Percentiles rank a stretch among this genome's conserved stretches.
Conservation (phyloP, 768 basidiomycete genomes). For the Pisolithus sp. region DNA sequence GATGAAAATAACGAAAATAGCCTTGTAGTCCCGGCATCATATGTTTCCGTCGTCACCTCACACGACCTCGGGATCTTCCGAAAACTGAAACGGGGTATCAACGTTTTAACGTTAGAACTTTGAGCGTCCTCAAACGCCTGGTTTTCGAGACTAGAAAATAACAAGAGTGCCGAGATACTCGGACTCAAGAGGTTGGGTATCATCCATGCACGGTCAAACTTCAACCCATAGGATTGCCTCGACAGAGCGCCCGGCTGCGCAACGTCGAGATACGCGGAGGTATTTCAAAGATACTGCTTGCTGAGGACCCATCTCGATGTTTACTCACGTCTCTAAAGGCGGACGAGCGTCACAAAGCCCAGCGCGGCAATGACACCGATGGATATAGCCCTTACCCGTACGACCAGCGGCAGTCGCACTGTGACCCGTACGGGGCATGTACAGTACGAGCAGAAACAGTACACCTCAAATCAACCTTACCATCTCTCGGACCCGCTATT, state of each 20-base stretch:
- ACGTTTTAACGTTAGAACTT: too few relatives aligned
- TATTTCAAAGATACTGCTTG: conserved; percentile 12
- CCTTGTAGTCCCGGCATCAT: too few relatives aligned
- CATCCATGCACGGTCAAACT: too few relatives aligned
- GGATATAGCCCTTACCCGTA: conserved; percentile 53
- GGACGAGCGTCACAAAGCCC: conserved; percentile 43
- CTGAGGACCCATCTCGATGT: background rate
- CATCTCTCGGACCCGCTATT: conserved; percentile 38
- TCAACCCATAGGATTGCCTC: background rate
- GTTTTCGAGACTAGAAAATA: too few relatives aligned
- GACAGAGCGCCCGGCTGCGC: background rate
- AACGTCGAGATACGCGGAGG: conserved; percentile 40
- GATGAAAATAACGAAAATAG: too few relatives aligned
- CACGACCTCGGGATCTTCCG: too few relatives aligned
- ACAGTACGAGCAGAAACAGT: conserved; percentile 23
- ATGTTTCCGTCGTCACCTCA: too few relatives aligned
- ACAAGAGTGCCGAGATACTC: too few relatives aligned
- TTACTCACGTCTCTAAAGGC: conserved; percentile 31
- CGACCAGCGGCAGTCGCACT: background rate
- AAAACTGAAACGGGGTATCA: too few relatives aligned
- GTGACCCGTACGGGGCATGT: conserved; percentile 26
- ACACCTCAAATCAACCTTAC: conserved; percentile 28
- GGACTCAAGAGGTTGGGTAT: too few relatives aligned
- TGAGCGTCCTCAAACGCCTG: too few relatives aligned
- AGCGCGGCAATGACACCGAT: conserved; percentile 59